Percentiles rank a stretch among this genome's conserved stretches.
These are phyloP conservation scores for Dissophora ornata DNA, from an alignment of 192 early-diverging fungal species.

Conservation along the genomic window DNA sequence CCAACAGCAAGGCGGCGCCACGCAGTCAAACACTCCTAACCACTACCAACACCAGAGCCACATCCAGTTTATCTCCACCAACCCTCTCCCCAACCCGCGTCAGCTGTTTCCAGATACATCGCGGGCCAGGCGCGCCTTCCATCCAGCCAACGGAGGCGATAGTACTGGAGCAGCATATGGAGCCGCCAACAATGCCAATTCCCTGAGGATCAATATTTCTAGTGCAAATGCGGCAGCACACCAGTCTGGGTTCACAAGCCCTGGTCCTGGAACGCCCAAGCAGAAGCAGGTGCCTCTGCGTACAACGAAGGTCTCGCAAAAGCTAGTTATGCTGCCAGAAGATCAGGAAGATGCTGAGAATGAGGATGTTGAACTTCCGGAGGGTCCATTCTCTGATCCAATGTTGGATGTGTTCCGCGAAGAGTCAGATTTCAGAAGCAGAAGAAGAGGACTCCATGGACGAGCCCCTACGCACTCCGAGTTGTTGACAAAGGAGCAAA, in stretches of 20 bases:
- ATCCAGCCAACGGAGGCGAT: constrained; percentile 14
- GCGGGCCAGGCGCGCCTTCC: constrained; percentile 34
- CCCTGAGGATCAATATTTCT: constrained; percentile 41
- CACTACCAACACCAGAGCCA: constrained; percentile 44
- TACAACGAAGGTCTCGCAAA: constrained; percentile 91
- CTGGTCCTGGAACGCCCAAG: constrained; percentile 30
- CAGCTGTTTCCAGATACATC: constrained; percentile 41
- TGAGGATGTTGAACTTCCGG: constrained; percentile 29
- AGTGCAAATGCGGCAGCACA: constrained; percentile 21
- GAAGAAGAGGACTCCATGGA: constrained; percentile 41
- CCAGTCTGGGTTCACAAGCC: constrained; percentile 25
- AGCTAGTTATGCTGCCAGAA: constrained; percentile 85
- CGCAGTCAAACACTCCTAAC: constrained; percentile 14
- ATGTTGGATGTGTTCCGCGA: constrained; percentile 32
- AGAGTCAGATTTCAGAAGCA: constrained; percentile 25
- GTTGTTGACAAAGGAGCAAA: constrained; percentile 63
- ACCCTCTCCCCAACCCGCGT: constrained; percentile 42
- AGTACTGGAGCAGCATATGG: constrained; percentile 23
- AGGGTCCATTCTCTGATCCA: constrained; percentile 13
- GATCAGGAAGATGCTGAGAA: constrained; percentile 38
- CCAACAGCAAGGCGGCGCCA: constrained; percentile 6
- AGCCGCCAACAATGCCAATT: constrained; percentile 30
- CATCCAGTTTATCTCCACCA: constrained; percentile 49
- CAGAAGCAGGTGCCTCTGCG: constrained; percentile 73
- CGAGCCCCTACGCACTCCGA: constrained; percentile 63